phyloP scores from a whole-genome alignment of 352 stramenopile genomes.

The Globisporangium orthogonon region DNA sequence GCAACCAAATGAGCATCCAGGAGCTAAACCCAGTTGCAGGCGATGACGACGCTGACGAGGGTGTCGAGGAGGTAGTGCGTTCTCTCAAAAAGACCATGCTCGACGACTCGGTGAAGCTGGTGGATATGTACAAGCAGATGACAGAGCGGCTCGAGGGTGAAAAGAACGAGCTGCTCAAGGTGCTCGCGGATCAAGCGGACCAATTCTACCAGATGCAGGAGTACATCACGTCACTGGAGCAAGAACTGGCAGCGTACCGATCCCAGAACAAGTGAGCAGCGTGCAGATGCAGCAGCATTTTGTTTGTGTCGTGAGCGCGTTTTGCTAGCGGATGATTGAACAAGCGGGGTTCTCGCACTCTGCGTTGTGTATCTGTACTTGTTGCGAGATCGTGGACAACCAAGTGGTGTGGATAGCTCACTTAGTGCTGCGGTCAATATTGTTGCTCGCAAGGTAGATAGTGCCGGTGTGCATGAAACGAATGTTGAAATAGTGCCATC shows the following conservation, averaged over 20 bases:
- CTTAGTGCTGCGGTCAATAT: no score
- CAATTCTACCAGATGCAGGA: constrained; percentile 75
- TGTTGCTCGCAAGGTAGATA: no score
- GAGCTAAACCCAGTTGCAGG: constrained; percentile 5
- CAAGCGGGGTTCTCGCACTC: no score
- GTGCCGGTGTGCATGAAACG: no score
- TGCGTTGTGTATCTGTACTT: no score
- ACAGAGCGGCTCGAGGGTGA: constrained; percentile 60
- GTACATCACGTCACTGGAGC: constrained; percentile 66
- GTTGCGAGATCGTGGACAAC: no score
- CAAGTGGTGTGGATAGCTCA: no score
- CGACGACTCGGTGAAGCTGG: constrained; percentile 58
- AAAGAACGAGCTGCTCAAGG: constrained; percentile 68
- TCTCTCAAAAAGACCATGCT: constrained; percentile 27
- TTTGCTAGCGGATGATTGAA: no score
- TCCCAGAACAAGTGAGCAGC: constrained; percentile 6
- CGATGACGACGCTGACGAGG: constrained; percentile 6
- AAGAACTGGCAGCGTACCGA: constrained; percentile 37
- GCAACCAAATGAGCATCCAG: not conserved
- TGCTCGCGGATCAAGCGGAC: constrained; percentile 57
- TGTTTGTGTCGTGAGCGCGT: not conserved
- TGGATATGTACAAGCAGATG: constrained; percentile 84
- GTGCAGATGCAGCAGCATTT: no score
- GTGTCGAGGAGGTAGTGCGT: not conserved
- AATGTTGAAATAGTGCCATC: no score